phyloP scores from a whole-genome alignment of 2,329 filamentous ascomycete genomes.

The Neobulgaria alba region DNA sequence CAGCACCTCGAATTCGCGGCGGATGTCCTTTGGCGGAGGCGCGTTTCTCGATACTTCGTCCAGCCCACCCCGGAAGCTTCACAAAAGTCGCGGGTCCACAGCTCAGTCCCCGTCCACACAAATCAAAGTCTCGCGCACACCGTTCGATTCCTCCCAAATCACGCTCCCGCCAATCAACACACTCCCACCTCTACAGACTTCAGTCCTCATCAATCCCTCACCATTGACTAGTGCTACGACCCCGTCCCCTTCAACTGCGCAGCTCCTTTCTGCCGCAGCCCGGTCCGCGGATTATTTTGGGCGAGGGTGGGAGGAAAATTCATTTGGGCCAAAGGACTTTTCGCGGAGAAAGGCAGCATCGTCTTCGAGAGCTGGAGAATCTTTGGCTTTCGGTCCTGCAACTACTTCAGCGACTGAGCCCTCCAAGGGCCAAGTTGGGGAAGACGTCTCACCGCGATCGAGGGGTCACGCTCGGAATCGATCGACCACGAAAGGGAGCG shows the following conservation, averaged over 20 bases:
- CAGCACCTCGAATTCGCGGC: slow-evolving; percentile 15
- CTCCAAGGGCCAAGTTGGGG: slow-evolving; percentile 4
- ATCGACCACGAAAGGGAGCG: slow-evolving; percentile 37
- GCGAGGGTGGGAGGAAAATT: slow-evolving; percentile 23
- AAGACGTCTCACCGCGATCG: slow-evolving; percentile 12
- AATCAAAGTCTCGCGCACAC: slow-evolving; percentile 9
- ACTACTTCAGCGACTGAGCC: slow-evolving; percentile 3
- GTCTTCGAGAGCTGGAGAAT: slow-evolving; percentile 15
- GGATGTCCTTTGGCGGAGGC: slow-evolving; percentile 15
- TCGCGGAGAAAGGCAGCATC: slow-evolving; percentile 18
- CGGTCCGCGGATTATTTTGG: slow-evolving; percentile 27
- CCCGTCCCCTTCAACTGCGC: slow-evolving; percentile 27
- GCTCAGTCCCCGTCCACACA: slow-evolving; percentile 16
- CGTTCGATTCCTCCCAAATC: slow-evolving; percentile 12
- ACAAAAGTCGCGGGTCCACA: slow-evolving; percentile 20
- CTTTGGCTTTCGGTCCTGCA: slow-evolving; percentile 12
- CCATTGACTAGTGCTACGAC: slow-evolving; percentile 22
- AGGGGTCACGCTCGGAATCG: slow-evolving; percentile 38
- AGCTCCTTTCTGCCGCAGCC: slow-evolving; percentile 26
- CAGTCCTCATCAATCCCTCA: slow-evolving; percentile 18
- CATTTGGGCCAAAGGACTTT: slow-evolving; percentile 16
- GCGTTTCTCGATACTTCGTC: slow-evolving; percentile 12
- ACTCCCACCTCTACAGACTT: slow-evolving; percentile 22
- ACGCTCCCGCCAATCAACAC: slow-evolving; percentile 26
- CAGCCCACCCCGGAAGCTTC: slow-evolving; percentile 18